Conservation (phyloP, 768 basidiomycete genomes). For the Collybiopsis luxurians region DNA sequence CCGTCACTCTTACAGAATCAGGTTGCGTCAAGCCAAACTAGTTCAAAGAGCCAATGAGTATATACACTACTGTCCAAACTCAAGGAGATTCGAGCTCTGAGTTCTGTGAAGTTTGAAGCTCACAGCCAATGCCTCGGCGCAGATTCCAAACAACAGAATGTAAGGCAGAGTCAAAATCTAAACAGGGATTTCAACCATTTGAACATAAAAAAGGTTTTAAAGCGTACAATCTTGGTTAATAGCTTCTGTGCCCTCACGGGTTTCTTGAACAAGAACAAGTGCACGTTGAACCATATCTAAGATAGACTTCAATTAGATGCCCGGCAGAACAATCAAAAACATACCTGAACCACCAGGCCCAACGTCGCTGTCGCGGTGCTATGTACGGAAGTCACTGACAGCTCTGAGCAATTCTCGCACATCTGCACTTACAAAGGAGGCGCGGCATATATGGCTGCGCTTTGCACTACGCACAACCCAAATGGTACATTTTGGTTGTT, state of each 20-base stretch:
- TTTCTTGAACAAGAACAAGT: background rate
- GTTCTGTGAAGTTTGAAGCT: too few species aligned
- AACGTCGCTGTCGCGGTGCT: slow-evolving; percentile 1
- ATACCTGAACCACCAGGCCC: slow-evolving; percentile 7
- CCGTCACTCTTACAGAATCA: background rate
- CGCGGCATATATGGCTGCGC: slow-evolving; percentile 22
- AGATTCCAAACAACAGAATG: background rate
- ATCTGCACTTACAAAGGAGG: slow-evolving; percentile 10
- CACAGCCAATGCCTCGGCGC: background rate
- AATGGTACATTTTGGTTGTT: slow-evolving; percentile 9
- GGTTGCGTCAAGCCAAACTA: background rate
- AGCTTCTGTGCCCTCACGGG: background rate
- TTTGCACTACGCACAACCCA: slow-evolving; percentile 23
- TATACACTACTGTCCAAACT: background rate
- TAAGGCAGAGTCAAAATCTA: slow-evolving; percentile 3
- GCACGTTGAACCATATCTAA: slow-evolving; percentile 8
- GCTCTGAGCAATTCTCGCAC: background rate
- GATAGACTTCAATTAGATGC: background rate
- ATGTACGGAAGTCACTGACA: background rate
- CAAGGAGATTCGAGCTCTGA: background rate
- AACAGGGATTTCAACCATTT: too few species aligned
- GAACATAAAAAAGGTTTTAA: background rate
- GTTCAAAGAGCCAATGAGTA: background rate
- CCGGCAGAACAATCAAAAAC: background rate
- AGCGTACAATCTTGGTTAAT: background rate